These are phyloP conservation scores for Eucalyptus curtisii DNA, from an alignment of 345 rosid genomes.

Conservation along the genomic window DNA sequence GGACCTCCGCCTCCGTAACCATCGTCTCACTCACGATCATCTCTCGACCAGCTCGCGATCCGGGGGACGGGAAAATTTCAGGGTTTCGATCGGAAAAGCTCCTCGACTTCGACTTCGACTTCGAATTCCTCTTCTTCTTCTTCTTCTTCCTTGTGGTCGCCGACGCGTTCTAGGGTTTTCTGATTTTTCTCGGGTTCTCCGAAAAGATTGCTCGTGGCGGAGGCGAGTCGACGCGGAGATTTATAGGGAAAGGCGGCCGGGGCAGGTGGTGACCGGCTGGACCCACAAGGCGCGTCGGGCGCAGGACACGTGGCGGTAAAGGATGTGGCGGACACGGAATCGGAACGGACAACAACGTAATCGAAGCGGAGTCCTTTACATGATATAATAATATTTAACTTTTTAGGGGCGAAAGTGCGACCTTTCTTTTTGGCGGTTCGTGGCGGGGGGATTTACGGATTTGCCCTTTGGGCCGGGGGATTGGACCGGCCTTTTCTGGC, in stretches of 20 bases:
- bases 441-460: neutral
- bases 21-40: neutral
- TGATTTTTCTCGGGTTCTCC: neutral
- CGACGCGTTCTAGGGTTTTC: neutral
- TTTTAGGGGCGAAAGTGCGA: neutral
- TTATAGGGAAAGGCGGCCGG: neutral
- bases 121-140: neutral
- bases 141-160: neutral
- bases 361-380: neutral
- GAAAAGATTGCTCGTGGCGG: accelerated
- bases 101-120: neutral
- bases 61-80: no score
- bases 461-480: neutral
- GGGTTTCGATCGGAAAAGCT: neutral
- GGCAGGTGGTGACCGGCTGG: neutral
- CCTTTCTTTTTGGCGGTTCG: neutral
- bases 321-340: neutral
- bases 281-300: neutral
- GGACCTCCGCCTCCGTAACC: neutral
- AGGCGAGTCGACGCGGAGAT: accelerated
- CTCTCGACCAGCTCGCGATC: no score
- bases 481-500: no score
- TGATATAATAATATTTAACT: no score
- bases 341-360: neutral
- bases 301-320: neutral